Base-by-base conservation (phyloP, 179 eudicot genomes). In the Patellifolia procumbens region DNA sequence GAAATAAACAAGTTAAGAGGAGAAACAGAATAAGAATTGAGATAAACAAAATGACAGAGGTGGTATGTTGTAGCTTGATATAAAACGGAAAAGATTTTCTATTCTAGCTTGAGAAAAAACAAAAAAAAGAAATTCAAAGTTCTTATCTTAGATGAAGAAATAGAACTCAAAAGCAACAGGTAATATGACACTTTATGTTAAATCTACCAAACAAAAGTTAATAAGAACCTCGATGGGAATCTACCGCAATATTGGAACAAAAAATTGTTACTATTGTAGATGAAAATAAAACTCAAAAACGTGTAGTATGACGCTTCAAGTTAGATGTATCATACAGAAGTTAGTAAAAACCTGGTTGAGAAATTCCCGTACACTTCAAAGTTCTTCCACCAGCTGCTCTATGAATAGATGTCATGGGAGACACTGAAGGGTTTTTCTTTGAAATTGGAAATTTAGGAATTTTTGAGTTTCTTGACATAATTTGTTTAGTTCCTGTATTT, bases 261-360 rank as follows among this genome's bases (percentile, higher is more conserved):
- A n/a, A n/a, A n/a, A n/a, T n/a, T n/a, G n/a, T n/a, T n/a, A n/a
- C 26, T 61, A 62, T 35, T 28, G 60, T 46, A 58, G 70, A 55
- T 56, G 58, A 22, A 43, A 45, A 70, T 51, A 59, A 32, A 37
- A 48, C 28, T 22, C 17, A 56, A 37, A 51, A 52, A 26, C 39
- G 1, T 29, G 49, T 29, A 37, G 39, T 13, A 66, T n/a, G 4
- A 52, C 31, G 37, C 32, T 61, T 48, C 13, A 49, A 61, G 31
- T 34, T 70, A 59, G 43, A 58, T 9, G 69, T 56, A 19, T 45
- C 60, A 53, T 31, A 5, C 32, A 51, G 72, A 66, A 64, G 26
- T 31, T 17, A 39, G 46, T 28, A 66, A 82, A 94, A 82, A 94
- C 96, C 92, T 80, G 92, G 82, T 80, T 83, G 86, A 79, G 73